phyloP scores from a whole-genome alignment of 768 basidiomycete species.

The Astraeus odoratus region DNA sequence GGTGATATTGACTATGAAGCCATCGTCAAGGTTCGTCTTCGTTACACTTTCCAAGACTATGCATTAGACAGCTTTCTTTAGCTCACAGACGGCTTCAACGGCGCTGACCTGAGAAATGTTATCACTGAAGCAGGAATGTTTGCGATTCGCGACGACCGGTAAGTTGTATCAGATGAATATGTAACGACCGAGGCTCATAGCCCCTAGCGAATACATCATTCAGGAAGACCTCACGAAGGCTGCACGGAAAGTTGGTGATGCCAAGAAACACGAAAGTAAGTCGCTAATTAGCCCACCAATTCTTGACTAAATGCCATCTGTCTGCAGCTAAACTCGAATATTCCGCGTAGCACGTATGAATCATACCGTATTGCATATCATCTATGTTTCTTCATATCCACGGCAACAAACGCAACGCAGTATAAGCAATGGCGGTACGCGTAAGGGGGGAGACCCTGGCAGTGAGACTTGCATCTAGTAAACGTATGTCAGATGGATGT shows the following conservation, averaged over 20 bases:
- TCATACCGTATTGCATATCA: conserved; percentile 14
- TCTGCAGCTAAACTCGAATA: conserved; percentile 38
- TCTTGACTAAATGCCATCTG: neutral
- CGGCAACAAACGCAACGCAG: too few relatives aligned
- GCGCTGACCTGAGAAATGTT: conserved; percentile 93
- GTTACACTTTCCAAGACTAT: neutral
- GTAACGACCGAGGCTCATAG: conserved; percentile 1
- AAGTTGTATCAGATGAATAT: conserved; percentile 14
- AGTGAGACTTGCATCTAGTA: too few relatives aligned
- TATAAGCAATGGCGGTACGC: too few relatives aligned
- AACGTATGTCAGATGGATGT: too few relatives aligned
- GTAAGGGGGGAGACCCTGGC: too few relatives aligned
- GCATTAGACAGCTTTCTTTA: conserved; percentile 20
- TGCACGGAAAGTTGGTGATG: conserved; percentile 89
- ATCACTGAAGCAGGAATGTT: conserved; percentile 98
- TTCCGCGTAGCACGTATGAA: conserved; percentile 30
- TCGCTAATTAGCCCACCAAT: conserved; percentile 4
- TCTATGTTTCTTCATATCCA: neutral
- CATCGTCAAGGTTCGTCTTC: conserved; percentile 73
- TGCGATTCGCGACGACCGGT: conserved; percentile 94
- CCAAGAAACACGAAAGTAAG: conserved; percentile 97
- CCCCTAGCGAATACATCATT: conserved; percentile 69
- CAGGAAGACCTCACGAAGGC: conserved; percentile 98
- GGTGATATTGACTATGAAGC: conserved; percentile 98
- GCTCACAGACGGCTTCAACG: conserved; percentile 91